Base-by-base conservation (phyloP, 2,329 filamentous ascomycete genomes). In the Nemania sp. region DNA sequence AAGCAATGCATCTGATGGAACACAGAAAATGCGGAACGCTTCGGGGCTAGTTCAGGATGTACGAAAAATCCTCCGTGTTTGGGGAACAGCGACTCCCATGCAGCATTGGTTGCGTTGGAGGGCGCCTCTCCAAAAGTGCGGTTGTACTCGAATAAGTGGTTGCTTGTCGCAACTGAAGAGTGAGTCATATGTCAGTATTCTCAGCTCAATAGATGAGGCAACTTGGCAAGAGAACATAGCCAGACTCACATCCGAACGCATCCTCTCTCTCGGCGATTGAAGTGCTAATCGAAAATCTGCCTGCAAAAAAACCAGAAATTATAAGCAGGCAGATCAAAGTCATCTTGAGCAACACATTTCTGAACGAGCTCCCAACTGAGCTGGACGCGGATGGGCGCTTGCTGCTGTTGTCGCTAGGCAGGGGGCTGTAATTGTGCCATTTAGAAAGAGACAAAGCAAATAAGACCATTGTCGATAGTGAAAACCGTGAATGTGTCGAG, bases 1-100 rank as follows among this genome's bases (percentile, higher is more conserved):
- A 49, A 28, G 19, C 46, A 49, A 33, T 49, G 46, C 24, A 49
- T 7, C 23, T 30, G 23, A 17, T 49, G 46, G 30, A 15, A 42
- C 6, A 33, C 23, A 31, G 46, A 49, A 23, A 49, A 49, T 7
- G 46, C 19, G 5, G 46, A 31, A 6, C 46, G 15, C 14, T 20
- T 14, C 1, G 46, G 37, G 2, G 46, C 46, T 3, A 33, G 6
- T 11, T 11, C 14, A 4, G 46, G 20, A 34, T 49, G 46, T 12
- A 26, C 22, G 24, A 49, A 49, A 15, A 49, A 49, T 14, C 36
- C 37, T 15, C 30, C 23, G 3, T 42, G n/a, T 19, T 23, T 3
- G 22, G 46, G 46, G 20, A 49, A 49, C 33, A 36, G 17, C 31
- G 22, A n/a, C n/a, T 28, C 30, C 19, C 44, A 31, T 22, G 23